Base-by-base conservation (phyloP, 2,329 filamentous ascomycete species). In the Graphilbum sp. region DNA sequence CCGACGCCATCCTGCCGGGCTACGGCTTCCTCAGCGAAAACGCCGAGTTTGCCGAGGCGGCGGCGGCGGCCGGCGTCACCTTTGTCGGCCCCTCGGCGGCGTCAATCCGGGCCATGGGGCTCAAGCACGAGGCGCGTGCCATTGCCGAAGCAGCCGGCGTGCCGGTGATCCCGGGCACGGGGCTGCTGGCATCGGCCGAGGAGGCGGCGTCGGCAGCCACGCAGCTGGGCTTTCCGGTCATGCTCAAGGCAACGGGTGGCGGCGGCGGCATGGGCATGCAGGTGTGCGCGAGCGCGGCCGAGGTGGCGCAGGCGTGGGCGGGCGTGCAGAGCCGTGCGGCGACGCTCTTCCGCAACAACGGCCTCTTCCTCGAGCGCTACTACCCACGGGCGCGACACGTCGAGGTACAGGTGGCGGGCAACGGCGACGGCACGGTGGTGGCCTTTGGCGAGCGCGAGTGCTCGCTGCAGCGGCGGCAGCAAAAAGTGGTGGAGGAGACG, bases 211-310 rank as follows among this genome's bases (percentile, higher is more conserved):
- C 33, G 8, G 13, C 32, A 8, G 39, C 35, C 6, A 15, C 18
- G 3, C 74, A 80, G 46, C 63, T 79, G 46, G 64, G 63, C n/a
- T 80, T 76, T 46, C 75, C 75, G 9, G 77, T 85, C 7, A 67
- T 86, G 50, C 63, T 85, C 36, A 92, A 93, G 63, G 83, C 79
- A 43, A 79, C 83, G 9, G 74, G 73, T 42, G 80, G 80, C 6
- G 83, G 84, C 24, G 85, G 84, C 32, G 84, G 84, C 16, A 92
- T 88, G 64, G 85, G 85, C 2, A 74, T 92, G 65, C 67, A 82
- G 29, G 83, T 82, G 39, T 84, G 83, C 42, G 50, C 59, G 23
- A 53, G 59, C n/a, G 53, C 59, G 2, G 64, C 71, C 25, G 62
- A 75, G 16, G 55, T 57, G 17, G 52, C 59, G 12, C 18, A 5